Base-by-base conservation (phyloP, 306 rosid genomes). In the Ceratonia siliqua region DNA sequence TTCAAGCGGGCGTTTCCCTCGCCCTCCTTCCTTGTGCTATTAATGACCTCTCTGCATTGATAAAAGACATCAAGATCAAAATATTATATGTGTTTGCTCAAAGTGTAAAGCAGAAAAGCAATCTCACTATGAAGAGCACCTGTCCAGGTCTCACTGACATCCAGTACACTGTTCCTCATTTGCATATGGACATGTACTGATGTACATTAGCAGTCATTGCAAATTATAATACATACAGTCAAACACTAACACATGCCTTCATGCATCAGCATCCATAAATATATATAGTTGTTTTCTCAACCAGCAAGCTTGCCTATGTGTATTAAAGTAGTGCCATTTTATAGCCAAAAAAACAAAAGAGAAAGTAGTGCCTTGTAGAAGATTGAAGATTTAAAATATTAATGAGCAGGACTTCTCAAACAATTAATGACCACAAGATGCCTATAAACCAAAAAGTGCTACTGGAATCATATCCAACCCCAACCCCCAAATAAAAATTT, bases 41-140 rank as follows among this genome's bases (percentile, higher is more conserved):
- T 87, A 69, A 94, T 83, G 45, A 92, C 86, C 84, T 91, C 95
- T 82, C 98, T 94, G 89, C 82, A 82, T 84, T 57, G 66, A 84
- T 75, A 63, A 58, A 73, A 85, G 68, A 61, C 73, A 61, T 78
- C 62, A 70, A 55, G 45, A 74, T 83, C 17, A 48, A 15, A 58
- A 67, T 15, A 39, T 39, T 28, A 43, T 25, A 43, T 28, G 45
- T 10, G 14, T 66, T 15, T 36, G 32, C 65, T 27, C 54, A 46
- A 41, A 52, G 9, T 58, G 69, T 45, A 43, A 75, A 67, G 57
- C 39, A 20, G 5, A 50, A 62, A 77, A 77, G 52, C 50, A 54
- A 65, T 41, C 63, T 49, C 62, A 35, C 49, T 35, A 50, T 56
- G 55, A 71, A 65, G 61, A 42, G 62, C 68, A 70, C 52, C 68